A percentile compares a stretch with the other conserved stretches of the same genome.
phyloP scores from a whole-genome alignment of 371 early-diverging fungal genomes.

The Blakeslea trispora region DNA sequence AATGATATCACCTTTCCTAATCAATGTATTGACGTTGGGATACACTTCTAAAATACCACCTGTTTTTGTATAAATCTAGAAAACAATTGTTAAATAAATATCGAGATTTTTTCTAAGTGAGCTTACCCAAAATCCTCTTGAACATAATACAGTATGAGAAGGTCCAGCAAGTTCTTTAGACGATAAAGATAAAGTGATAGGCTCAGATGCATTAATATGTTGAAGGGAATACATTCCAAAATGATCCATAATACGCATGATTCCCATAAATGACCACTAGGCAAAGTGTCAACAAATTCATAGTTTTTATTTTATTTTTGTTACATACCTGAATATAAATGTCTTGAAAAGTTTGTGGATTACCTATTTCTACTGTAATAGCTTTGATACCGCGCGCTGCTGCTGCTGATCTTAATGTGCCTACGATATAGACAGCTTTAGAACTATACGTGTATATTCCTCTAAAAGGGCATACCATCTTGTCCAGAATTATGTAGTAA shows the following conservation, averaged over 20 bases:
- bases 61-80: constrained; percentile 40
- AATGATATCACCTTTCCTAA: constrained; percentile 80
- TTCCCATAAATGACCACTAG: constrained; percentile 38
- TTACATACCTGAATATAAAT: constrained; percentile 61
- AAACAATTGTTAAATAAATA: constrained; percentile 28
- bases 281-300: too few species aligned
- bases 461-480: constrained; percentile 22
- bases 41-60: constrained; percentile 77
- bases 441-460: background rate
- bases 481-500: constrained; percentile 45
- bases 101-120: constrained; percentile 49
- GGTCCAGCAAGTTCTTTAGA: constrained; percentile 16
- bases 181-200: background rate
- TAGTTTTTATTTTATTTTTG: background rate
- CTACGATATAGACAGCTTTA: constrained; percentile 21
- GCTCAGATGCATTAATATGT: constrained; percentile 8
- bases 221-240: constrained; percentile 30
- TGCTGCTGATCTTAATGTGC: constrained; percentile 85
- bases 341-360: constrained; percentile 75
- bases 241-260: constrained; percentile 36
- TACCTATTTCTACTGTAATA: constrained; percentile 88
- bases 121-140: constrained; percentile 43
- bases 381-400: constrained; percentile 78
- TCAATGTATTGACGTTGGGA: constrained; percentile 79
- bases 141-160: constrained; percentile 28